phyloP scores from a whole-genome alignment of 345 rosid species.

The Citrus reticulata region DNA sequence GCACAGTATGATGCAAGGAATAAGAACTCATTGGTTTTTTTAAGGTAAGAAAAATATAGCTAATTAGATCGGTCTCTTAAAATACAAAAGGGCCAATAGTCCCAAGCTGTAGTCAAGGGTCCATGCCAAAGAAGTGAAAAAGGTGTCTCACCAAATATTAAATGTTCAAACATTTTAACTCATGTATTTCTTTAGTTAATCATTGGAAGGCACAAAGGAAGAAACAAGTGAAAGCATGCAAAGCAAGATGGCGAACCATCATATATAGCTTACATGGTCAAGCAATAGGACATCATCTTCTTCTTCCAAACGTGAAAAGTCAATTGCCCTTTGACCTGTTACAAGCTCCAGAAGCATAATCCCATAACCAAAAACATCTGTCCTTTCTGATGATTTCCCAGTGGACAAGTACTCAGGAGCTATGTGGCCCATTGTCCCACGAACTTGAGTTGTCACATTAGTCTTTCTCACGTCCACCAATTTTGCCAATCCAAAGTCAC shows the following conservation, averaged over 20 bases:
- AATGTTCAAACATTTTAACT: too few species aligned
- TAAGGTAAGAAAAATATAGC: not conserved
- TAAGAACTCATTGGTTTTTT: not conserved
- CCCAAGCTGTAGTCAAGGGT: too few species aligned
- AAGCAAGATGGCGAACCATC: not conserved
- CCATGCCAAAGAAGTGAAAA: too few species aligned
- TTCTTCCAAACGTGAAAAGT: constrained; percentile 93
- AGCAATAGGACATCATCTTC: constrained; percentile 92
- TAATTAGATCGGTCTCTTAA: too few species aligned
- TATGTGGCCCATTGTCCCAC: constrained; percentile 99
- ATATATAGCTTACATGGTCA: constrained; percentile 64
- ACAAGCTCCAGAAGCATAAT: constrained; percentile 97
- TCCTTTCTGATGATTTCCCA: constrained; percentile 91
- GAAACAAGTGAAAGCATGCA: constrained; percentile 1
- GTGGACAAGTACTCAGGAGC: constrained; percentile 97
- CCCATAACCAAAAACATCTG: constrained; percentile 97
- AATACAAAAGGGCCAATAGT: too few species aligned
- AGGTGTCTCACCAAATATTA: not conserved
- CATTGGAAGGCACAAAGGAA: not conserved
- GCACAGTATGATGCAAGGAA: not conserved
- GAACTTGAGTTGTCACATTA: constrained; percentile 94
- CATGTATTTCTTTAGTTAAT: not conserved
- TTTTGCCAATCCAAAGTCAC: constrained; percentile 96
- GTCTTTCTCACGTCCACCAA: constrained; percentile 85
- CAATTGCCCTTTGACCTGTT: constrained; percentile 98